Evolutionary conservation across 371 early-diverging fungal species (phyloP).

Genomic region (Polyrhizophydium stewartii): DNA sequence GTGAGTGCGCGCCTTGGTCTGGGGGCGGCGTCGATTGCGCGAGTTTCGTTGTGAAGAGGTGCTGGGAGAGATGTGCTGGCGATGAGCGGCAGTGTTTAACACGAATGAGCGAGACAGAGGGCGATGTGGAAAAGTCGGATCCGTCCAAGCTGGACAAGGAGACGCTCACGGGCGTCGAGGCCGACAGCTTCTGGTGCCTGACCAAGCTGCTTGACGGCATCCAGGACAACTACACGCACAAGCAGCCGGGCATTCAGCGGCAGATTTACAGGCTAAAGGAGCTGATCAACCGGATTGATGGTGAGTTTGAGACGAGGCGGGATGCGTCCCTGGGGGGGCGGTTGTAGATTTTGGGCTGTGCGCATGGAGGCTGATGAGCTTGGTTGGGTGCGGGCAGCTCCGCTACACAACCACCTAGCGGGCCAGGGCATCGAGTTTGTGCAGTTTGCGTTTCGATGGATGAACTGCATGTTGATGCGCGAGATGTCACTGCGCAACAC

Average conservation of each 20-base stretch:
- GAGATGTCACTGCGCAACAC: slow-evolving; percentile 82
- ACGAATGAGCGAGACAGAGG: slow-evolving; percentile 29
- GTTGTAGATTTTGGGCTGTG: neutral
- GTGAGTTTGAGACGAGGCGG: slow-evolving; percentile 42
- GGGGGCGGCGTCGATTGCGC: neutral
- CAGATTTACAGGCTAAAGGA: slow-evolving; percentile 85
- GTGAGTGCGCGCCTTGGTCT: slow-evolving; percentile 20
- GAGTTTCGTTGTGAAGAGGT: slow-evolving; percentile 55
- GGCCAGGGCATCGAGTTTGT: slow-evolving; percentile 91
- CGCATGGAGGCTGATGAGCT: neutral
- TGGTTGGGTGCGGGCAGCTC: slow-evolving; percentile 43
- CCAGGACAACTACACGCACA: slow-evolving; percentile 96
- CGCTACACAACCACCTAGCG: slow-evolving; percentile 74
- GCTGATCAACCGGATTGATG: slow-evolving; percentile 86
- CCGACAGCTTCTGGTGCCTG: slow-evolving; percentile 95
- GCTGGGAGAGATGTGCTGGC: slow-evolving; percentile 35
- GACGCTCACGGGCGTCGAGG: slow-evolving; percentile 74
- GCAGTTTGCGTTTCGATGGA: slow-evolving; percentile 99
- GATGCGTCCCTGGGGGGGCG: too few relatives aligned
- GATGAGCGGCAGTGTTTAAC: neutral
- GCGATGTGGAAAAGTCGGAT: slow-evolving; percentile 66
- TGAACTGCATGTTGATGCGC: slow-evolving; percentile 97
- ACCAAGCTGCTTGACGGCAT: slow-evolving; percentile 94
- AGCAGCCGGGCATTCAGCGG: slow-evolving; percentile 94
- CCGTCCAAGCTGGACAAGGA: slow-evolving; percentile 53